Conservation (phyloP, 2,329 filamentous ascomycete species). For the Zalaria sp. region DNA sequence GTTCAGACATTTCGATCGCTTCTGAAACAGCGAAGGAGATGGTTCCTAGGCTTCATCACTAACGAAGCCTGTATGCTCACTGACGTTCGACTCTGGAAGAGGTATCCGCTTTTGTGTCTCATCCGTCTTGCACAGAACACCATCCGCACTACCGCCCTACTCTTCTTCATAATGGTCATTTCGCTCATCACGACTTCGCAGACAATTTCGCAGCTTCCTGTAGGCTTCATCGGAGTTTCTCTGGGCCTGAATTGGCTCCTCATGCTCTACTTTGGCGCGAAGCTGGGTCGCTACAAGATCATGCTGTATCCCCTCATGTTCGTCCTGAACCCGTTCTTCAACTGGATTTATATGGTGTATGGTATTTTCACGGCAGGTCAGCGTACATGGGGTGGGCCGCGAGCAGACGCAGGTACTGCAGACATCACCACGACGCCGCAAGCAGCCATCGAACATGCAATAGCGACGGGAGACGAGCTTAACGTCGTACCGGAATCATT, state of each 20-base stretch:
- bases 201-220: conserved; percentile 62
- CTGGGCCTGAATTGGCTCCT: conserved; percentile 86
- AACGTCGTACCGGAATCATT: conserved; percentile 85
- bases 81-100: conserved; percentile 78
- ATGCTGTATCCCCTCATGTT: conserved; percentile 96
- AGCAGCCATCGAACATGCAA: conserved; percentile 71
- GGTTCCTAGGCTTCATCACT: conserved; percentile 95
- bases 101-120: conserved; percentile 74
- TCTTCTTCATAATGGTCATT: conserved; percentile 89
- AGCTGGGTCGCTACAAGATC: conserved; percentile 79
- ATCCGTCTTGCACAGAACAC: conserved; percentile 94
- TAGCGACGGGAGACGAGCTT: conserved; percentile 68
- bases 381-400: conserved; percentile 87
- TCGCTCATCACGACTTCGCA: conserved; percentile 76
- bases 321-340: conserved; percentile 87
- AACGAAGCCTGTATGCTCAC: conserved; percentile 98
- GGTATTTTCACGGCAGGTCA: conserved; percentile 90
- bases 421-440: conserved; percentile 62
- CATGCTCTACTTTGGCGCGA: conserved; percentile 90
- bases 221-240: conserved; percentile 87
- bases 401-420: conserved; percentile 74
- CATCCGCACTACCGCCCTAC: conserved; percentile 79
- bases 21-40: conserved; percentile 85
- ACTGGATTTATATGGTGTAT: conserved; percentile 97
- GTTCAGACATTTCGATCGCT: conserved; percentile 77